phyloP scores from a whole-genome alignment of 352 stramenopile genomes.

The Globisporangium abappressorium region DNA sequence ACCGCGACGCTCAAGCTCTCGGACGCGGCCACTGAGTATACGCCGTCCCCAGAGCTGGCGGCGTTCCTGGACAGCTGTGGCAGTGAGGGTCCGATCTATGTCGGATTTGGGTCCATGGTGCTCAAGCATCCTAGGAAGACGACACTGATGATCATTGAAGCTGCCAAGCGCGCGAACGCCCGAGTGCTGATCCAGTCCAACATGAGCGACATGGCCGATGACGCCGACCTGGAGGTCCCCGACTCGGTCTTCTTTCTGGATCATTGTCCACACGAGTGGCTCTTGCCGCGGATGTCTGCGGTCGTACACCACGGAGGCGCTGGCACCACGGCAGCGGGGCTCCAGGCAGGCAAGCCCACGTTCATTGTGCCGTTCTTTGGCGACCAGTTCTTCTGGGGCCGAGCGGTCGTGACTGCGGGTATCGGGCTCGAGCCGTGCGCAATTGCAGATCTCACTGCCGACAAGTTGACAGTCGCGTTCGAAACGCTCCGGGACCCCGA shows the following conservation, averaged over 20 bases:
- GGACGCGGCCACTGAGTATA: constrained; percentile 17
- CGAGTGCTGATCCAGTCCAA: constrained; percentile 90
- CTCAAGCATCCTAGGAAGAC: constrained; percentile 70
- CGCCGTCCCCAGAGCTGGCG: constrained; percentile 48
- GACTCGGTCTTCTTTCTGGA: constrained; percentile 65
- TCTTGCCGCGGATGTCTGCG: constrained; percentile 85
- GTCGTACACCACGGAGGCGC: constrained; percentile 85
- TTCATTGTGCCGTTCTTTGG: constrained; percentile 95
- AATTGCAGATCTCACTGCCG: constrained; percentile 75
- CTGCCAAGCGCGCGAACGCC: constrained; percentile 47
- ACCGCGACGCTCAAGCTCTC: constrained; percentile 13
- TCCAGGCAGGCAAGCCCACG: constrained; percentile 87
- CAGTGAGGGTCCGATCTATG: constrained; percentile 74
- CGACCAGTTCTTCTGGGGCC: constrained; percentile 94
- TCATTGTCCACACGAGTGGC: constrained; percentile 88
- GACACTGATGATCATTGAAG: constrained; percentile 86
- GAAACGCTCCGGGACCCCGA: constrained; percentile 47
- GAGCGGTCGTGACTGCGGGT: constrained; percentile 74
- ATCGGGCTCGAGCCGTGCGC: constrained; percentile 86
- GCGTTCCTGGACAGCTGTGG: constrained; percentile 49
- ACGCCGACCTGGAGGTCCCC: constrained; percentile 38
- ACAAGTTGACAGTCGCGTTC: constrained; percentile 81
- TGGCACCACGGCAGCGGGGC: constrained; percentile 76
- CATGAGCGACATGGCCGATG: constrained; percentile 78
- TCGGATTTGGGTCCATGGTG: constrained; percentile 94